phyloP scores from a whole-genome alignment of 1,284 basidiomycete species.

The Malassezia cuniculi region DNA sequence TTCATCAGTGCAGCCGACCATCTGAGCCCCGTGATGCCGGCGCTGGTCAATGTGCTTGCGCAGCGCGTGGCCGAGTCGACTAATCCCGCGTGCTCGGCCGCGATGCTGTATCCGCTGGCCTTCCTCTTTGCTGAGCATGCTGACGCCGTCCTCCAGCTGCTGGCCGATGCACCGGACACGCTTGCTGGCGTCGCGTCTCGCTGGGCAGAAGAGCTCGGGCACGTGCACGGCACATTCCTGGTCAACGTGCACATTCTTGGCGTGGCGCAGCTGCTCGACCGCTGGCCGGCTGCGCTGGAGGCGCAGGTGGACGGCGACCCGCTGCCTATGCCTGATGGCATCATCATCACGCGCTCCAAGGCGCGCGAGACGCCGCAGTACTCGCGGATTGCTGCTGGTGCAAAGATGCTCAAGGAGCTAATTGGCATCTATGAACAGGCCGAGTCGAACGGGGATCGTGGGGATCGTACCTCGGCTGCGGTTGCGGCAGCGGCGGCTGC shows the following conservation, averaged over 20 bases:
- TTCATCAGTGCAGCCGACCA: conserved; percentile 65
- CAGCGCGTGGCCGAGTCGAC: conserved; percentile 65
- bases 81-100: conserved; percentile 68
- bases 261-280: conserved; percentile 61
- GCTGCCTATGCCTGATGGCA: conserved; percentile 47
- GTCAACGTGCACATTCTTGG: conserved; percentile 55
- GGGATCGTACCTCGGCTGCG: conserved; percentile 11
- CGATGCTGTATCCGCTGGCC: conserved; percentile 77
- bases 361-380: conserved; percentile 54
- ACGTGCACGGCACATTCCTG: conserved; percentile 80
- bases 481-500: conserved; percentile 29
- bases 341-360: conserved; percentile 90
- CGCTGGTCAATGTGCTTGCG: conserved; percentile 70
- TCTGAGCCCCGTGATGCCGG: conserved; percentile 62
- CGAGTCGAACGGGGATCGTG: conserved; percentile 26
- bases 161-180: conserved; percentile 49
- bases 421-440: conserved; percentile 60
- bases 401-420: conserved; percentile 79
- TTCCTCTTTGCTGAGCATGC: conserved; percentile 60
- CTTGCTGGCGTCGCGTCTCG: conserved; percentile 70
- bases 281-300: conserved; percentile 56
- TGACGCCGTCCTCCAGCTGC: conserved; percentile 40
- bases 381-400: conserved; percentile 68
- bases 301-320: conserved; percentile 78
- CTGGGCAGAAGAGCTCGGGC: conserved; percentile 87